Evolutionary conservation across 768 basidiomycete species (phyloP).

Genomic region (Lentinula sp.): DNA sequence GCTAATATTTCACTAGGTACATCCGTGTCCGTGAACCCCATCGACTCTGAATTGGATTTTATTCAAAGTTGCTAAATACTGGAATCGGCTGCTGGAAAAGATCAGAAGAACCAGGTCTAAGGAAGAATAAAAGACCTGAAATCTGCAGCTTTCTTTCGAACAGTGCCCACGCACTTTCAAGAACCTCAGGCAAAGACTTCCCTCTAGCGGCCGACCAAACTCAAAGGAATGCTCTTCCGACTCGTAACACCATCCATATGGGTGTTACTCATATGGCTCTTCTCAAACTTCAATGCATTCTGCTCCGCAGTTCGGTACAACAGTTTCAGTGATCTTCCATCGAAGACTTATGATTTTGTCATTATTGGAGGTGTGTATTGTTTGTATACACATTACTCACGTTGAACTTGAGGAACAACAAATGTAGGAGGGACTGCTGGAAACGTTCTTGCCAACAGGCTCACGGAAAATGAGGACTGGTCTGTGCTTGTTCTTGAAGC

Average conservation of each 20-base stretch:
- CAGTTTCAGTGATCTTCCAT: background rate
- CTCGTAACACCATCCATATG: background rate
- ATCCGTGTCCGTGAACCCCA: no score
- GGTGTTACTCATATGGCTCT: background rate
- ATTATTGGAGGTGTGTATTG: constrained; percentile 11
- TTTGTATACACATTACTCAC: background rate
- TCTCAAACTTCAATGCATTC: background rate
- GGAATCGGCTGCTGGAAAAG: no score
- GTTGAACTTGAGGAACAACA: background rate
- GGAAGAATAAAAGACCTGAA: no score
- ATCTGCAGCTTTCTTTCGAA: no score
- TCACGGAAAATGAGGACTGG: constrained; percentile 9
- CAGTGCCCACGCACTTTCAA: no score
- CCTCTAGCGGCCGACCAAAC: no score
- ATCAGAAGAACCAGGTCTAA: no score
- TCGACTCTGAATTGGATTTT: no score
- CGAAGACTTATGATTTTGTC: constrained; percentile 9
- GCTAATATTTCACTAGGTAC: no score
- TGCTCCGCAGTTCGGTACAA: background rate
- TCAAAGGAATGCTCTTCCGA: no score
- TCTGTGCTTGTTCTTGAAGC: constrained; percentile 14
- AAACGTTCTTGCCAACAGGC: constrained; percentile 13
- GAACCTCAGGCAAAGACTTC: no score
- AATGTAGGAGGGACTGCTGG: constrained; percentile 13
- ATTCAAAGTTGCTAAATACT: no score